Evolutionary conservation across 1,139 yeast species (phyloP).

Genomic region (Wickerhamomyces sp.): DNA sequence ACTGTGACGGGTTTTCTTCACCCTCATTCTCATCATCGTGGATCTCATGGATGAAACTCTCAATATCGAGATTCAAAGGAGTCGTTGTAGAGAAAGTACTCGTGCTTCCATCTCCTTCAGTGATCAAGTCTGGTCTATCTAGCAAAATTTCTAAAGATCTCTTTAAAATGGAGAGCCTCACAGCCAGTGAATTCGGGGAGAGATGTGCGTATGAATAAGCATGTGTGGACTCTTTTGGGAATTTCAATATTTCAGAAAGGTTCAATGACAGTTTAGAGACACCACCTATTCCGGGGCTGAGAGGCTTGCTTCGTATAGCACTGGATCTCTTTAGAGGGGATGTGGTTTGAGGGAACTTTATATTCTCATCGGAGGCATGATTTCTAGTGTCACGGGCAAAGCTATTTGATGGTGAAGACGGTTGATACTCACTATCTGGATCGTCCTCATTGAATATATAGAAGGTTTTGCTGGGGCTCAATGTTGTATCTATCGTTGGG

Average conservation of each 20-base stretch:
- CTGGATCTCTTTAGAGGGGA: conserved; percentile 3
- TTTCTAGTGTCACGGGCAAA: no score
- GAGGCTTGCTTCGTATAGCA: conserved; percentile 1
- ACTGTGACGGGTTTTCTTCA: conserved; percentile 25
- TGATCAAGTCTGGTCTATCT: conserved; percentile 53
- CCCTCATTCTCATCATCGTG: conserved; percentile 37
- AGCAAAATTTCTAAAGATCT: conserved; percentile 68
- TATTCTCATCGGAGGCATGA: no score
- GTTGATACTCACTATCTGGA: no score
- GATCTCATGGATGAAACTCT: conserved; percentile 18
- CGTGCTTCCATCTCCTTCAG: conserved; percentile 4
- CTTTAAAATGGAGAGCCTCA: conserved; percentile 68
- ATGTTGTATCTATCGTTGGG: background rate
- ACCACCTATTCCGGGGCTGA: conserved; percentile 12
- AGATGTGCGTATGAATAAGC: conserved; percentile 82
- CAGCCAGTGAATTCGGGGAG: conserved; percentile 74
- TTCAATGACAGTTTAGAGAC: conserved; percentile 21
- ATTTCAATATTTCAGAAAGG: conserved; percentile 39
- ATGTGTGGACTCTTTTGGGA: conserved; percentile 77
- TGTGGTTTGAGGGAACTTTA: background rate
- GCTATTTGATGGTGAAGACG: no score
- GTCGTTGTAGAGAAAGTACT: conserved; percentile 5
- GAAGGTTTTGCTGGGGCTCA: no score
- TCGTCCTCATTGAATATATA: conserved; percentile 5
- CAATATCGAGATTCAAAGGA: conserved; percentile 21